A percentile compares a stretch with the other conserved stretches of the same genome.
phyloP scores from a whole-genome alignment of 2,329 filamentous ascomycete genomes.

The Torrubiellomyces zombiae region DNA sequence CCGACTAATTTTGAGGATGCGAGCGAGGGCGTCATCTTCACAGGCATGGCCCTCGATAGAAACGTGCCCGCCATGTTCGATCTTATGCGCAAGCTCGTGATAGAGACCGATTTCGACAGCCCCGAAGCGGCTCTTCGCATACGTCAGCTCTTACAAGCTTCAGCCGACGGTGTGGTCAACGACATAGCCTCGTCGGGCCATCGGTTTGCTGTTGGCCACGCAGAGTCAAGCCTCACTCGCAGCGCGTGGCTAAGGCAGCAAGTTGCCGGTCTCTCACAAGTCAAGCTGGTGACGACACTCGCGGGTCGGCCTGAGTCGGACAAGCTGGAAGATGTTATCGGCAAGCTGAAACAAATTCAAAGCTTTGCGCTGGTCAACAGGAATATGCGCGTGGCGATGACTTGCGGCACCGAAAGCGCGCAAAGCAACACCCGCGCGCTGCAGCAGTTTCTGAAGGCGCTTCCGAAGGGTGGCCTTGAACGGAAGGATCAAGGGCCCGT shows the following conservation, averaged over 20 bases:
- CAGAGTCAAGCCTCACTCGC: conserved; percentile 61
- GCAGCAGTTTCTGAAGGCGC: conserved; percentile 44
- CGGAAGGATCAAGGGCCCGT: conserved; percentile 13
- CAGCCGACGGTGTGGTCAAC: conserved; percentile 79
- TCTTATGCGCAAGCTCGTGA: conserved; percentile 60
- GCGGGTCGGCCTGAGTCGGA: conserved; percentile 56
- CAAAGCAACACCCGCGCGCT: conserved; percentile 54
- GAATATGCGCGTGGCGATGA: conserved; percentile 64
- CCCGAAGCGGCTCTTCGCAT: conserved; percentile 68
- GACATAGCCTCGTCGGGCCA: conserved; percentile 84
- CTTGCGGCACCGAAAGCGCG: conserved; percentile 64
- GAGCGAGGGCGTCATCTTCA: conserved; percentile 68
- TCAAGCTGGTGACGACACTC: conserved; percentile 67
- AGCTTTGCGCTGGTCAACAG: conserved; percentile 53
- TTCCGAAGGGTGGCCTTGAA: conserved; percentile 21
- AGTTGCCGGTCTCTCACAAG: conserved; percentile 76
- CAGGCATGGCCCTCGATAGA: conserved; percentile 74
- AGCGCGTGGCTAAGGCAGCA: conserved; percentile 64
- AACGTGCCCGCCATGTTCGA: conserved; percentile 88
- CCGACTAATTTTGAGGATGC: conserved; percentile 54
- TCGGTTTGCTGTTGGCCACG: conserved; percentile 67
- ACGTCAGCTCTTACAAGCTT: conserved; percentile 69
- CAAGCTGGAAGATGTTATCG: conserved; percentile 56
- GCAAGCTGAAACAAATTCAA: conserved; percentile 76
- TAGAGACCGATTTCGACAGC: conserved; percentile 81